Conservation (phyloP, 371 early-diverging fungal species). For the Rhizomucor pusillus region DNA sequence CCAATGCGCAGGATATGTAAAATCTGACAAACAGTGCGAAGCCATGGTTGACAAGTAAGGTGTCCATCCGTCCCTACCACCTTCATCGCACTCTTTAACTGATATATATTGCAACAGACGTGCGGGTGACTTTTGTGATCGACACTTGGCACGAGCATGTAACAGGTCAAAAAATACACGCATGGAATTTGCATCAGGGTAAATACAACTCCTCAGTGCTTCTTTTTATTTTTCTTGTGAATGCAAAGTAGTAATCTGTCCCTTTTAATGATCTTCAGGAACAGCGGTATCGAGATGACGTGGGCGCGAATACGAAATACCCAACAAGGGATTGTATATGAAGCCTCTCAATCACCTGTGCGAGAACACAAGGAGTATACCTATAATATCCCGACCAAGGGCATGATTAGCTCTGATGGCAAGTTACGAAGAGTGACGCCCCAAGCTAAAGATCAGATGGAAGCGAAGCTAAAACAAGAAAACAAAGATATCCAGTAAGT, state of each 20-base stretch:
- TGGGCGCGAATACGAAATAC: not conserved
- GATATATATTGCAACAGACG: constrained; percentile 17
- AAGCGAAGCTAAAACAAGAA: constrained; percentile 8
- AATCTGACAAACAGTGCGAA: constrained; percentile 21
- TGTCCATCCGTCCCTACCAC: no score
- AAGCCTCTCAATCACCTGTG: not conserved
- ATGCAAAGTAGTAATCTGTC: not conserved
- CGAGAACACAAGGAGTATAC: constrained; percentile 18
- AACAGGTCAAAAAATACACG: constrained; percentile 36
- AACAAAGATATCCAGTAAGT: not conserved
- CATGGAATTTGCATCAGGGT: constrained; percentile 50
- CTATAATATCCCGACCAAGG: constrained; percentile 24
- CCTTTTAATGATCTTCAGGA: not conserved
- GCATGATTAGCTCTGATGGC: constrained; percentile 26
- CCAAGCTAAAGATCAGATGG: constrained; percentile 7
- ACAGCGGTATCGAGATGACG: no score
- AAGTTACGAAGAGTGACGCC: not conserved
- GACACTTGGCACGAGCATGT: constrained; percentile 26
- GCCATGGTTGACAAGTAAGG: constrained; percentile 36
- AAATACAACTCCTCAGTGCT: no score
- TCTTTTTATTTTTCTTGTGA: no score
- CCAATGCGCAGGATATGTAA: constrained; percentile 25
- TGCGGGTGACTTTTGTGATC: constrained; percentile 38
- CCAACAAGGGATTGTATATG: not conserved
- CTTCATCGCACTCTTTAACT: no score